These are phyloP conservation scores for Dioscorea cayenensis DNA, from an alignment of 116 monocot species.

Conservation along the genomic window DNA sequence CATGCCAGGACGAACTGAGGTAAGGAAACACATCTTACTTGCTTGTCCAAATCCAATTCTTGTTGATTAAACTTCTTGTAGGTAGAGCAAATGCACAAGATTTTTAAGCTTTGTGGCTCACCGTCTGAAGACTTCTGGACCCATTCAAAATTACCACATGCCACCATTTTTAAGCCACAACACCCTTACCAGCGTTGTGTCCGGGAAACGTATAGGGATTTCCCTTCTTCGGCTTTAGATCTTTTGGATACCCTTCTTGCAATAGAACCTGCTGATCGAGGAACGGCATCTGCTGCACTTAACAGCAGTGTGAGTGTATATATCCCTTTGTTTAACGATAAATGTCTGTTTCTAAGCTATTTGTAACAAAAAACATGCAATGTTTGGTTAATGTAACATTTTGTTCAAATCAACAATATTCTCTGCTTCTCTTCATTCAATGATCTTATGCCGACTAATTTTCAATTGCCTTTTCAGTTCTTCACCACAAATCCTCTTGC, in stretches of 20 bases:
- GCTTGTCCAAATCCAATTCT: background rate
- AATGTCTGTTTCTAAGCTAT: background rate
- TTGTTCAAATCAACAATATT: background rate
- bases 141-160: slow-evolving; percentile 47
- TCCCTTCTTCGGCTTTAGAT: slow-evolving; percentile 37
- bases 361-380: background rate
- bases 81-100: slow-evolving; percentile 63
- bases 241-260: slow-evolving; percentile 49
- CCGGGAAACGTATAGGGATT: slow-evolving; percentile 34
- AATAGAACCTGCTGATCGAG: slow-evolving; percentile 39
- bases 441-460: background rate
- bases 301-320: slow-evolving; percentile 30
- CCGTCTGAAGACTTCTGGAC: slow-evolving; percentile 54
- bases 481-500: slow-evolving; percentile 27
- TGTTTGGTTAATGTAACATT: too few relatives aligned
- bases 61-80: slow-evolving; percentile 10
- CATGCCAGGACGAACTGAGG: slow-evolving; percentile 41
- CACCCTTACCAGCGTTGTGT: slow-evolving; percentile 38
- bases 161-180: slow-evolving; percentile 49
- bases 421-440: background rate
- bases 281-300: slow-evolving; percentile 47
- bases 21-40: background rate
- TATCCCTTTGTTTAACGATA: background rate
- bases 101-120: slow-evolving; percentile 63
- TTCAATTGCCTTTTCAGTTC: slow-evolving; percentile 16